Evolutionary conservation across 208 protist genomes (phyloP), one percentile per base, ranked within the genome.

Genomic region (Leishmania mexicana): DNA sequence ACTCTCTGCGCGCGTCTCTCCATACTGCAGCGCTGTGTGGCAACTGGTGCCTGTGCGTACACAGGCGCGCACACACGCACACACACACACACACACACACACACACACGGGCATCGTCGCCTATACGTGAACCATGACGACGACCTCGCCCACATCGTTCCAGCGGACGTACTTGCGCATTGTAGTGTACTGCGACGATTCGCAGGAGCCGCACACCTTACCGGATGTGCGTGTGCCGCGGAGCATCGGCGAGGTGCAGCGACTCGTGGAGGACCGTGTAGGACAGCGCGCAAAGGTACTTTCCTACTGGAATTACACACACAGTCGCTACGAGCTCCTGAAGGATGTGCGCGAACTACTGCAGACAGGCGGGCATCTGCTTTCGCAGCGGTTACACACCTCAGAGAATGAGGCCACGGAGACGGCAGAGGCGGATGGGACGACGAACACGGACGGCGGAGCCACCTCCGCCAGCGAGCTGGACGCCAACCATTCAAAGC

Each of bases 251-350:
- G 82, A 71, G 21, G 58, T 93, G 31, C 60, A 67, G 49, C 64
- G 72, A 10, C 64, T 83, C 6, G 31, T 92, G 28, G 83, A 89
- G 77, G 67, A 81, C 17, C 70, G 60, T 6, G 83, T 88, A 3
- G 79, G 81, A 42, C 83, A 72, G 19, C 78, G 54, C 4, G 82
- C 88, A 5, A 85, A 83, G 72, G 68, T 91, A 38, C 81, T 94
- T 68, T 94, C 87, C 47, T 94, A 88, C 85, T 95, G 92, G 90
- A 90, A 87, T 78, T 89, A 83, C 49, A 35, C 75, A 7, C 76
- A 74, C 40, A 21, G 81, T 24, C 70, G 86, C 28, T 95, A 95
- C 78, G 88, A 92, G 60, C 57, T 87, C 1, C 86, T 94, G 38
- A 31, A 76, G 28, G 81, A 88, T 62, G 51, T 80, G 72, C 49